Conservation (phyloP, 768 basidiomycete species). For the Russula earlei region DNA sequence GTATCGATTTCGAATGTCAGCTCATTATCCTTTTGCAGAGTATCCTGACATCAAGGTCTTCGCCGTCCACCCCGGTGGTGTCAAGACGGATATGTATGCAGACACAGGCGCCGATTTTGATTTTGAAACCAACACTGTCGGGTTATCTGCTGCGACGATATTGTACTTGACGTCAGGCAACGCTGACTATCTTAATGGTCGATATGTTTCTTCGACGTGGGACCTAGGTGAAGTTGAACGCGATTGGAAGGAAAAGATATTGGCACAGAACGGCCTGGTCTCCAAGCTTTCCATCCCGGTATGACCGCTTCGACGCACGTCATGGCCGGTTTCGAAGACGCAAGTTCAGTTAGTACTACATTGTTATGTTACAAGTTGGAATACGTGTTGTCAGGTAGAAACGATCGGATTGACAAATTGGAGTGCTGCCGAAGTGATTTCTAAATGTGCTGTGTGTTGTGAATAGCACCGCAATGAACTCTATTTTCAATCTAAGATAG, state of each 20-base stretch:
- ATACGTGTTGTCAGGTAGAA: too few relatives aligned
- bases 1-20: not conserved
- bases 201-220: slow-evolving; percentile 2
- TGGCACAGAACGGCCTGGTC: not conserved
- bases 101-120: not conserved
- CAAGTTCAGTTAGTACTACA: too few relatives aligned
- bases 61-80: not conserved
- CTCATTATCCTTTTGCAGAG: not conserved
- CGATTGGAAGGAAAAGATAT: slow-evolving; percentile 8
- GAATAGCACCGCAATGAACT: too few relatives aligned
- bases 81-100: not conserved
- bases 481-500: too few relatives aligned
- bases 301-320: too few relatives aligned
- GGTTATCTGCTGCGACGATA: not conserved
- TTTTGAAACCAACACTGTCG: not conserved
- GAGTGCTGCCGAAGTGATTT: too few relatives aligned
- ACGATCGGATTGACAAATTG: too few relatives aligned
- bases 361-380: too few relatives aligned
- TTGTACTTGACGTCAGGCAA: not conserved
- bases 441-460: too few relatives aligned
- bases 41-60: slow-evolving; percentile 5
- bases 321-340: too few relatives aligned
- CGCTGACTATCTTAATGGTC: slow-evolving; percentile 2
- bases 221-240: slow-evolving; percentile 4
- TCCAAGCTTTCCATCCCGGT: not conserved